phyloP scores from a whole-genome alignment of 1,139 yeast genomes.

The Pichia sp. region DNA sequence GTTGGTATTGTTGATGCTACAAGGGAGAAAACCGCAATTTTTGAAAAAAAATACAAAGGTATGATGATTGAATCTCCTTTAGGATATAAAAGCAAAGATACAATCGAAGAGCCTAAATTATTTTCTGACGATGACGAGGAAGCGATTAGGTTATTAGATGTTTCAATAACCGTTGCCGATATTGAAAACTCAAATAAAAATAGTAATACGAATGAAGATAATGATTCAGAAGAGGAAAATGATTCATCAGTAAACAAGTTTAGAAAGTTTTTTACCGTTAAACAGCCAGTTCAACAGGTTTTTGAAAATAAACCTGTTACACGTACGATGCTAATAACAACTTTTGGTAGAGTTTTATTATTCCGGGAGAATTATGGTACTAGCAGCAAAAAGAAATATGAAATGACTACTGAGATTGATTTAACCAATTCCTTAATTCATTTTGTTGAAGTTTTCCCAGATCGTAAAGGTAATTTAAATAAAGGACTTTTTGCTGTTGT shows the following conservation, averaged over 20 bases:
- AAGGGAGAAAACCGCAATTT: conserved; percentile 37
- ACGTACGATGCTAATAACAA: conserved; percentile 36
- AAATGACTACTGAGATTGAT: conserved; percentile 44
- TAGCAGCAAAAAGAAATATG: conserved; percentile 28
- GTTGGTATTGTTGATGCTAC: conserved; percentile 45
- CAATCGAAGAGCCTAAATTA: conserved; percentile 8
- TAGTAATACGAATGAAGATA: too few species aligned
- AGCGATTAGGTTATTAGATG: conserved; percentile 24
- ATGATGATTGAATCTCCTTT: conserved; percentile 57
- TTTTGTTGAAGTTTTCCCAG: conserved; percentile 47
- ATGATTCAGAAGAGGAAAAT: too few species aligned
- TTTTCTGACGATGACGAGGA: conserved; percentile 12
- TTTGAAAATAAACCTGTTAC: conserved; percentile 9
- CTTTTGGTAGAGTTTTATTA: conserved; percentile 50
- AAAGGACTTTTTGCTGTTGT: conserved; percentile 51
- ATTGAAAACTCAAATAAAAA: too few species aligned
- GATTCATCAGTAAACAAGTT: conserved; percentile 22
- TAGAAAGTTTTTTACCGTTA: conserved; percentile 31
- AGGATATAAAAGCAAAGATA: conserved; percentile 33
- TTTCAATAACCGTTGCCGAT: too few species aligned
- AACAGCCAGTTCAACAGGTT: conserved; percentile 1
- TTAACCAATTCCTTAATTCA: conserved; percentile 43
- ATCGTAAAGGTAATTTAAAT: conserved; percentile 27
- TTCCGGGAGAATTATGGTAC: conserved; percentile 31
- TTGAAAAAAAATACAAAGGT: conserved; percentile 56